Percentiles rank a stretch among this genome's conserved stretches.
Conservation (phyloP, 441 rosid species). For the Aleurites moluccanus region DNA sequence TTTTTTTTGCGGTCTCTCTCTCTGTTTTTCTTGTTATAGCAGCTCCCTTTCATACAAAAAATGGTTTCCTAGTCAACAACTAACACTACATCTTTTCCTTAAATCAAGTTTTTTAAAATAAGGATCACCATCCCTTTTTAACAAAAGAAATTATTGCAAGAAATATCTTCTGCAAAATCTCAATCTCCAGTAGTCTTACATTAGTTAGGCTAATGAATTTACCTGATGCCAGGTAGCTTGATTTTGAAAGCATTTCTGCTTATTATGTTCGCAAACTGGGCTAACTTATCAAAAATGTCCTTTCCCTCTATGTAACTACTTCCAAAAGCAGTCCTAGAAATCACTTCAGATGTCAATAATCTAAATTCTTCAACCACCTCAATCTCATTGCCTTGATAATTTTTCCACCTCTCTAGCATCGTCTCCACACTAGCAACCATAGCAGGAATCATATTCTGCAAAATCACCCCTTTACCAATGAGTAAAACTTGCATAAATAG, state of each 20-base stretch:
- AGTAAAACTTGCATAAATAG: background rate
- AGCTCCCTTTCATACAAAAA: too few species aligned
- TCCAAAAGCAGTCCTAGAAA: slow-evolving; percentile 49
- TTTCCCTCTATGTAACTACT: slow-evolving; percentile 42
- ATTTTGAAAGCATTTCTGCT: slow-evolving; percentile 18
- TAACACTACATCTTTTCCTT: too few species aligned
- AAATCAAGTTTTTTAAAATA: too few species aligned
- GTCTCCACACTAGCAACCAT: slow-evolving; percentile 36
- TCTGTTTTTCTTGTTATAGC: too few species aligned
- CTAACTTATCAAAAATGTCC: slow-evolving; percentile 38
- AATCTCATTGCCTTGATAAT: slow-evolving; percentile 33
- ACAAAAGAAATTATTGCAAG: too few species aligned
- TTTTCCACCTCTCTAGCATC: slow-evolving; percentile 46
- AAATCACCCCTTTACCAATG: background rate
- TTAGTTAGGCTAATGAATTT: background rate
- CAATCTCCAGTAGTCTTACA: too few species aligned
- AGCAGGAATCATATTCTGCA: slow-evolving; percentile 33
- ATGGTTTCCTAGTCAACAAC: too few species aligned
- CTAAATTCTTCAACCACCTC: slow-evolving; percentile 37
- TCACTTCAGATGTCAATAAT: slow-evolving; percentile 38
- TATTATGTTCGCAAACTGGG: slow-evolving; percentile 5
- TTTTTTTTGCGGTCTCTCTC: too few species aligned
- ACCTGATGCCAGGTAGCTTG: slow-evolving; percentile 34
- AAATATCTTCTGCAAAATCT: too few species aligned
- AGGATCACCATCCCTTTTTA: too few species aligned